phyloP scores from a whole-genome alignment of 129 eudicot genomes.

The Tagetes erecta region DNA sequence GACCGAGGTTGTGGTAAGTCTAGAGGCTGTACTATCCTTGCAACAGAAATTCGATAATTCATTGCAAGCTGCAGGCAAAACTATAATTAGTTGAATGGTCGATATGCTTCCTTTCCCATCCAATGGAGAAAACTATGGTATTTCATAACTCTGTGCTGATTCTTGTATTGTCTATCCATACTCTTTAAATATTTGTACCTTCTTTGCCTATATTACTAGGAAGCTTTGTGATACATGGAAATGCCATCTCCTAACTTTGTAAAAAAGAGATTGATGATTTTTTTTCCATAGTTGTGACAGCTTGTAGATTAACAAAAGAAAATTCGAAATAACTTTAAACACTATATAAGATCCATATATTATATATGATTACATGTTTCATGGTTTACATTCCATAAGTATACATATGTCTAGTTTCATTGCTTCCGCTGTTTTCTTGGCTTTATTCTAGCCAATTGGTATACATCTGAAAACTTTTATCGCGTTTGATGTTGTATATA shows the following conservation, averaged over 20 bases:
- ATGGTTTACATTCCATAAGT: neutral
- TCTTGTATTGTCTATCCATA: neutral
- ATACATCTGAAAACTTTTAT: neutral
- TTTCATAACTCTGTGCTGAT: neutral
- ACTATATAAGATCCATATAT: neutral
- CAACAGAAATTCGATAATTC: slow-evolving; percentile 16
- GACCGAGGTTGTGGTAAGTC: slow-evolving; percentile 23
- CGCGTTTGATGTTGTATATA: no score
- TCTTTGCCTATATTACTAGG: no score
- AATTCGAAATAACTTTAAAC: neutral
- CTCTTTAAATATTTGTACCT: no score
- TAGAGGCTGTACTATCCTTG: slow-evolving; percentile 9
- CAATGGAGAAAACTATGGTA: slow-evolving; percentile 1
- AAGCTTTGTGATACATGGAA: neutral
- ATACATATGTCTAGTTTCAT: neutral
- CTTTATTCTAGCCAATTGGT: neutral
- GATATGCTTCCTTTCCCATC: neutral
- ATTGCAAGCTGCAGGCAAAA: neutral
- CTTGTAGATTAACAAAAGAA: no score
- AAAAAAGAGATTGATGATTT: no score
- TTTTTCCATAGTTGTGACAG: no score
- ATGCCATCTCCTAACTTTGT: no score
- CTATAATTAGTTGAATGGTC: neutral
- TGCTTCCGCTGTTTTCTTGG: neutral
- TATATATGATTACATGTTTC: neutral